Conservation (phyloP, 2,329 filamentous ascomycete genomes). For the Zalaria sp. region DNA sequence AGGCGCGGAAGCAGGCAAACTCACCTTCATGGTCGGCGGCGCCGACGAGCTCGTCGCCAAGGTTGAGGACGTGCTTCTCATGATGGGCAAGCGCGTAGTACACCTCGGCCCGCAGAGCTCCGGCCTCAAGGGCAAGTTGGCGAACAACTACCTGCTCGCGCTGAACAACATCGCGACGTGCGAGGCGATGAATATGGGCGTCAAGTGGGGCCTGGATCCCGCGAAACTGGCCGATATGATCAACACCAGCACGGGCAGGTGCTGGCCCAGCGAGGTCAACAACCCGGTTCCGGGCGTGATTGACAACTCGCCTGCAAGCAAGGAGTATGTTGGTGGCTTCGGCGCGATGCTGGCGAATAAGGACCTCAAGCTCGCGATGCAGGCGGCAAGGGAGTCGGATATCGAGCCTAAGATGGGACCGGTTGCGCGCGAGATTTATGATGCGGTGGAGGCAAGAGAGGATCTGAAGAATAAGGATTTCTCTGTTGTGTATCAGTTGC, state of each 20-base stretch:
- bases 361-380: slow-evolving; percentile 33
- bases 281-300: slow-evolving; percentile 85
- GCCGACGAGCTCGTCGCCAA: slow-evolving; percentile 45
- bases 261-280: slow-evolving; percentile 93
- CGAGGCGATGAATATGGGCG: slow-evolving; percentile 53
- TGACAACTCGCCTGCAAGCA: slow-evolving; percentile 56
- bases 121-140: slow-evolving; percentile 81
- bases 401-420: slow-evolving; percentile 32
- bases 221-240: slow-evolving; percentile 69
- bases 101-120: slow-evolving; percentile 76
- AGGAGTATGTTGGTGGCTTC: slow-evolving; percentile 49
- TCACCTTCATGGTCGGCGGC: slow-evolving; percentile 92
- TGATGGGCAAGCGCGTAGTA: slow-evolving; percentile 77
- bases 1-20: slow-evolving; percentile 69
- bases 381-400: slow-evolving; percentile 28
- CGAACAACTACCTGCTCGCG: slow-evolving; percentile 93
- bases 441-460: slow-evolving; percentile 26
- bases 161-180: slow-evolving; percentile 73
- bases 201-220: slow-evolving; percentile 47
- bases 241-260: slow-evolving; percentile 85
- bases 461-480: slow-evolving; percentile 36
- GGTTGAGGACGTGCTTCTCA: slow-evolving; percentile 53
- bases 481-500: slow-evolving; percentile 34
- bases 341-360: slow-evolving; percentile 36
- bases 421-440: slow-evolving; percentile 30